phyloP scores from a whole-genome alignment of 208 protist species.

The Jaenimonas drosophilae region DNA sequence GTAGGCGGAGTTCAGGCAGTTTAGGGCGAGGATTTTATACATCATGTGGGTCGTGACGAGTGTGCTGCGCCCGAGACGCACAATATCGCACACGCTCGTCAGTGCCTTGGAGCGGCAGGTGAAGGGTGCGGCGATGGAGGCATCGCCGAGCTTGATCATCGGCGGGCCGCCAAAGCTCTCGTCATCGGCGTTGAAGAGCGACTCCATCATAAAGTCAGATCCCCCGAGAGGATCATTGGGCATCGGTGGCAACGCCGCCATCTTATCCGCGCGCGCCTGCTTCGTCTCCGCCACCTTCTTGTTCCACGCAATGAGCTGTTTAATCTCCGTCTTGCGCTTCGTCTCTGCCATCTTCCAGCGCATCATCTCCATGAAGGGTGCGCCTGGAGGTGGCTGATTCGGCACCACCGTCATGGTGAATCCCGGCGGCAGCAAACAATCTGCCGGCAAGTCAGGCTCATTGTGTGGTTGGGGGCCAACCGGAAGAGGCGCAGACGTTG shows the following conservation, averaged over 20 bases:
- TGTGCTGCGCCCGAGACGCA: conserved; percentile 96
- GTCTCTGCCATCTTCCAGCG: conserved; percentile 69
- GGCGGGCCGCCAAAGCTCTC: conserved; percentile 57
- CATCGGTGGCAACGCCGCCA: conserved; percentile 21
- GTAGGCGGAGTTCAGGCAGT: conserved; percentile 97
- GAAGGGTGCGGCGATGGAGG: conserved; percentile 91
- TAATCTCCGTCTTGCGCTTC: conserved; percentile 76
- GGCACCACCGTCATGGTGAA: conserved; percentile 80
- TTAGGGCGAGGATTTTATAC: conserved; percentile 99
- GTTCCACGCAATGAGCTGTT: conserved; percentile 73
- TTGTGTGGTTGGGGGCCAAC: conserved; percentile 74
- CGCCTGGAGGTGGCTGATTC: conserved; percentile 33
- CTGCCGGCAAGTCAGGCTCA: conserved; percentile 72
- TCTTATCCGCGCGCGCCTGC: conserved; percentile 45
- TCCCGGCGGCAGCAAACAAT: conserved; percentile 65
- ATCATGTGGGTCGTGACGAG: conserved; percentile 98
- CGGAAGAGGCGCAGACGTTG: conserved; percentile 11
- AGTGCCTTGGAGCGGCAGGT: conserved; percentile 88
- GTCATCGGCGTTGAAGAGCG: conserved; percentile 81
- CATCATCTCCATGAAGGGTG: conserved; percentile 72
- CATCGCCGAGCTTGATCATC: conserved; percentile 91
- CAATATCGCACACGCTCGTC: conserved; percentile 89
- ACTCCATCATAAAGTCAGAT: conserved; percentile 86
- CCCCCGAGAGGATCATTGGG: conserved; percentile 1
- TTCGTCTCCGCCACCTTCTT: conserved; percentile 49